Evolutionary conservation across 768 basidiomycete genomes (phyloP).

Genomic region (Boletus speciosus): DNA sequence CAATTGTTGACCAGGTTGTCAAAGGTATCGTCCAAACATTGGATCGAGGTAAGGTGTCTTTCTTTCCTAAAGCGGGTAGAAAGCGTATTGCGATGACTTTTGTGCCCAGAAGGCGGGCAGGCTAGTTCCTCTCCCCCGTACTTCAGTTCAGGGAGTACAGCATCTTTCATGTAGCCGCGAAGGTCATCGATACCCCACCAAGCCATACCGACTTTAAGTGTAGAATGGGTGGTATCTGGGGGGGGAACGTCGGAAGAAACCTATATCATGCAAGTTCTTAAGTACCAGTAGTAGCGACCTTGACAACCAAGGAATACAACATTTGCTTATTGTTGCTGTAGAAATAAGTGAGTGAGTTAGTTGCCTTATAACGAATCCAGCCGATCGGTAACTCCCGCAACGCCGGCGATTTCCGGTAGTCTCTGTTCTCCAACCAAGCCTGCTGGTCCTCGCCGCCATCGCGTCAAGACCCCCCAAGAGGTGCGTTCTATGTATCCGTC

Average conservation of each 20-base stretch:
- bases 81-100: constrained; percentile 35
- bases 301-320: constrained; percentile 20
- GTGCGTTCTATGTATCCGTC: constrained; percentile 20
- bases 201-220: constrained; percentile 16
- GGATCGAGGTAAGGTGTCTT: constrained; percentile 32
- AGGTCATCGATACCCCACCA: constrained; percentile 33
- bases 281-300: constrained; percentile 5
- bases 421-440: not conserved
- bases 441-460: constrained; percentile 9
- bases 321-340: constrained; percentile 22
- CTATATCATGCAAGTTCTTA: constrained; percentile 13
- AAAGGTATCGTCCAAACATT: constrained; percentile 24
- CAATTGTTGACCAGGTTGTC: constrained; percentile 30
- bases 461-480: constrained; percentile 26
- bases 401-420: constrained; percentile 18
- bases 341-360: no score
- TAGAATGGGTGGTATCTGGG: not conserved
- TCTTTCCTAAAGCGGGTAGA: constrained; percentile 31
- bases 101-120: constrained; percentile 28
- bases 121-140: constrained; percentile 17
- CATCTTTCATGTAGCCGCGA: constrained; percentile 34
- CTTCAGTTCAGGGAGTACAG: constrained; percentile 32
- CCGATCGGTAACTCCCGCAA: constrained; percentile 25
- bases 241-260: not conserved
- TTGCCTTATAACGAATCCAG: constrained; percentile 7